These are phyloP conservation scores for Trapa bicornis DNA, from an alignment of 345 rosid genomes.

Conservation along the genomic window DNA sequence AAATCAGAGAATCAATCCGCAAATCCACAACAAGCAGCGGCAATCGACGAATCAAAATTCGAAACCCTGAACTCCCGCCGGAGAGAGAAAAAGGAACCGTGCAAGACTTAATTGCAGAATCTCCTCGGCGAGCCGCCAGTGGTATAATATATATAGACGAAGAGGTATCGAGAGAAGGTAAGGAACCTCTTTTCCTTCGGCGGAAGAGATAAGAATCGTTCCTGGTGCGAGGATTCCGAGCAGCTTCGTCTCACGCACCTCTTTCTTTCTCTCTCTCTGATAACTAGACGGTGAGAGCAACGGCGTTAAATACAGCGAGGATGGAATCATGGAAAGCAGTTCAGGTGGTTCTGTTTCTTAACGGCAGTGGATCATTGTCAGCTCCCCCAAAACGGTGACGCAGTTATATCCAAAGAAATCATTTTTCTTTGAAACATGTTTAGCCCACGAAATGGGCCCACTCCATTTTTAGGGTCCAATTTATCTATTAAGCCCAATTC, in stretches of 20 bases:
- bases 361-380: not conserved
- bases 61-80: not conserved
- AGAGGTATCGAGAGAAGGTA: not conserved
- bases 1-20: not conserved
- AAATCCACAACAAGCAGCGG: not conserved
- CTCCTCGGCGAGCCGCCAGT: not conserved
- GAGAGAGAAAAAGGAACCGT: not conserved
- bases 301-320: not conserved
- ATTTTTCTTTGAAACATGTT: too few species aligned
- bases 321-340: not conserved
- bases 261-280: not conserved
- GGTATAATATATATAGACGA: not conserved
- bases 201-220: not conserved
- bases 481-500: constrained; percentile 29
- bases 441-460: too few species aligned
- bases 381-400: not conserved
- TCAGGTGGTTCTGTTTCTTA: not conserved
- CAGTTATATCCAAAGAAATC: too few species aligned
- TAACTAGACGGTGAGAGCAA: not conserved
- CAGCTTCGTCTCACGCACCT: not conserved
- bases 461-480: too few species aligned
- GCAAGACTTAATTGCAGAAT: not conserved
- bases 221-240: not conserved
- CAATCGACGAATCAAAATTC: not conserved
- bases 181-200: not conserved